Evolutionary conservation across 306 rosid species (phyloP).

Genomic region (Malus orientalis): DNA sequence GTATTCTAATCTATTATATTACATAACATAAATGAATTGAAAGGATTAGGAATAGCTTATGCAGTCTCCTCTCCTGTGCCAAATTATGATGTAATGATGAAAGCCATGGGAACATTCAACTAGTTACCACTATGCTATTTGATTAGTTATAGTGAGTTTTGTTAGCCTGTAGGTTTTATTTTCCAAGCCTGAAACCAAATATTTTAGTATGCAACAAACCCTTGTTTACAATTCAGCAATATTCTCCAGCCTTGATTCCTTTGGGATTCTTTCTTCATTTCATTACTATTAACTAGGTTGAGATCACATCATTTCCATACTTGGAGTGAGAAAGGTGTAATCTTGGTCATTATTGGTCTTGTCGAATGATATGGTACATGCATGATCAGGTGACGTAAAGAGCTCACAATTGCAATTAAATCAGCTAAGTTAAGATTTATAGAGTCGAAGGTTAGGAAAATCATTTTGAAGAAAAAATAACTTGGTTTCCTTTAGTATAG

Average conservation of each 20-base stretch:
- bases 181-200: neutral
- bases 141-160: neutral
- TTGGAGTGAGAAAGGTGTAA: neutral
- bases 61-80: neutral
- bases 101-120: neutral
- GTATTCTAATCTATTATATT: slow-evolving; percentile 32
- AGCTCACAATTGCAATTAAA: neutral
- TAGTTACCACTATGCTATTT: neutral
- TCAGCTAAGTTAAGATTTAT: neutral
- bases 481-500: neutral
- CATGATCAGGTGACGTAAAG: neutral
- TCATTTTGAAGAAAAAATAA: neutral
- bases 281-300: neutral
- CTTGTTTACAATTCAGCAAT: neutral
- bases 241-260: neutral
- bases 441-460: neutral
- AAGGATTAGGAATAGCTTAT: neutral
- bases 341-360: neutral
- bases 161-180: too few species aligned
- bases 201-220: neutral
- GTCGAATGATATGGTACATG: neutral
- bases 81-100: neutral
- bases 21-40: neutral
- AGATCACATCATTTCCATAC: neutral
- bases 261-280: neutral